Base-by-base conservation (phyloP, 768 basidiomycete genomes). In the Boletus rex-veris region DNA sequence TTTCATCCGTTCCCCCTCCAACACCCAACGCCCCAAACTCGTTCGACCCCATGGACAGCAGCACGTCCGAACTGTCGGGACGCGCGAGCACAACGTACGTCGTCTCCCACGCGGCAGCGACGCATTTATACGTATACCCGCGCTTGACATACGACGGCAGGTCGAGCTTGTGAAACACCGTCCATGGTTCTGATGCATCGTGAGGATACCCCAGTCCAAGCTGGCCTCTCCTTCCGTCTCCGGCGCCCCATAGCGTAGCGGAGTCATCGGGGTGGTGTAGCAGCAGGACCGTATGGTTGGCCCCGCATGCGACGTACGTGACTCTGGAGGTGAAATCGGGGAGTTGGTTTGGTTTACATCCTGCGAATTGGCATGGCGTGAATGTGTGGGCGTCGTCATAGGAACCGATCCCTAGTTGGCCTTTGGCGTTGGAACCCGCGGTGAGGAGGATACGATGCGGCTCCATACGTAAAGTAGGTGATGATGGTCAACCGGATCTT, bases 101-200 rank as follows among this genome's bases (percentile, higher is more conserved):
- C 7, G 92, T 91, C 69, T 96, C 88, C 93, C 94, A 97, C 41
- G 84, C 77, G 0, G 86, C 81, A 14, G 82, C 82, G 15, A 92
- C 73, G 24, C 73, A 60, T 30, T 75, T 77, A 40, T 76, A 71
- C 16, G 68, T 59, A 67, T 84, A 84, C 5, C 71, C 75, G 0
- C 64, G 60, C 9, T 49, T 38, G 11, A 72, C 73, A 28, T 71
- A 53, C 45, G 44, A 30, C 2, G 35, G 3, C 1, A 85, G 65
- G 30, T 73, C 60, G 46, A 89, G 71, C 14, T 71, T 78, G 53
- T 70, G 69, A 61, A 91, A 88, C 11, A 76, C 49, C 5, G 74
- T 38, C 55, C 59, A 49, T 8, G 45, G n/a, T 0, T 45, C 65
- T 60, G 18, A 60, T 52, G 43, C 57, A 46, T 42, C 61, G 50